Evolutionary conservation across 495 filamentous ascomycete genomes (phyloP), one percentile per base, ranked within the genome.

Genomic region (Venustampulla echinocandica): DNA sequence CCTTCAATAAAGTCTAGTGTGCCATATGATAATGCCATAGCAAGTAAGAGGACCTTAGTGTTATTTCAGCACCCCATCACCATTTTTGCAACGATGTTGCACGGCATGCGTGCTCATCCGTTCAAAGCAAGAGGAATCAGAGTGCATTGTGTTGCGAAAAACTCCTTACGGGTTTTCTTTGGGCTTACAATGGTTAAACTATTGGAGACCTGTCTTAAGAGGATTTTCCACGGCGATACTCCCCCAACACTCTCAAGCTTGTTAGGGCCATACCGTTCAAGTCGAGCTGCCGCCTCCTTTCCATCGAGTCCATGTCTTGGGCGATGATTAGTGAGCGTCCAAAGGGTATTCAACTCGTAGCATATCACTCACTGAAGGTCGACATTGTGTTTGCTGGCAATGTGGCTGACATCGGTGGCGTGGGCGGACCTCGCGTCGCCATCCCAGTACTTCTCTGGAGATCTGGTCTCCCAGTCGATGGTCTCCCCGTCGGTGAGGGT

Each of bases 1-100:
- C 81, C 84, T 66, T 88, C 84, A 55, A 86, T 80, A 54, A 76
- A 88, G 51, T 85, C 82, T 45, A 76, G 61, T 50, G 86, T 84
- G 48, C 76, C 81, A 56, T 82, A 87, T 44, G 81, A 84, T 30
- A 87, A 67, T 20, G 73, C 78, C 83, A 87, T 87, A 47, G 82
- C 84, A 39, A 83, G 65, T 27, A 84, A 68, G n/a, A 89, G 71
- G 39, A 89, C 79, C 77, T 85, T 7, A 30, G 27, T n/a, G 27
- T 7, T 7, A 30, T 7, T 30, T 30, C 7, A 30, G 7, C n/a
- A n/a, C 27, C 27, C 7, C 27, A 30, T 30, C n/a, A 30, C 27
- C 7, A 30, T 7, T 30, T 7, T 30, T n/a, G n/a, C n/a, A n/a
- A 30, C n/a, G 27, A 30, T 7, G 7, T 30, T 30, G n/a, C 27